phyloP scores from a whole-genome alignment of 805 yeast species.

The Kazachstania bromeliacearum region DNA sequence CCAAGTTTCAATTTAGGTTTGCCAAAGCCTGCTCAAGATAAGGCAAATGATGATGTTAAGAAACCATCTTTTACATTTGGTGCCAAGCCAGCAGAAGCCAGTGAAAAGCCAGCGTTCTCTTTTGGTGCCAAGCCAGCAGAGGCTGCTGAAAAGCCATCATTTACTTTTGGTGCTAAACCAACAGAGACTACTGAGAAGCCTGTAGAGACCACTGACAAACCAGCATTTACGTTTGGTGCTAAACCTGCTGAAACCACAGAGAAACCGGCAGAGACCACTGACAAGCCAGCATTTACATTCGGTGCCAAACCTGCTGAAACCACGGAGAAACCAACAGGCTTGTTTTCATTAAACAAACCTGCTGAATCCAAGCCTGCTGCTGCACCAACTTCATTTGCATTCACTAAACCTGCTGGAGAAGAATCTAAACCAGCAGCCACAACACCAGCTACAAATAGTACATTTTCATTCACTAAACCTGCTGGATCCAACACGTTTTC shows the following conservation, averaged over 20 bases:
- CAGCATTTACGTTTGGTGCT: slow-evolving; percentile 1
- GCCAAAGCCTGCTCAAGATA: not conserved
- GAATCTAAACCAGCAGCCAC: not conserved
- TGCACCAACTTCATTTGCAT: not conserved
- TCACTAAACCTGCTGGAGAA: not conserved
- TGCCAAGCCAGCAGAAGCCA: slow-evolving; percentile 1
- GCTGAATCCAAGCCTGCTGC: not conserved
- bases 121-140: slow-evolving; percentile 1
- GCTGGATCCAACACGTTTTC: slow-evolving; percentile 4
- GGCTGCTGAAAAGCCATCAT: not conserved
- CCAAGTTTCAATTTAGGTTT: slow-evolving; percentile 4
- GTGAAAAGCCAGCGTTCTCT: slow-evolving; percentile 1
- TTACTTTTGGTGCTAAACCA: not conserved
- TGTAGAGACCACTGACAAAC: not conserved
- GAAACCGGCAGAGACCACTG: not conserved
- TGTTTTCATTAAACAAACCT: not conserved
- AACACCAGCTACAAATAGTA: not conserved
- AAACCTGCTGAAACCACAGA: not conserved
- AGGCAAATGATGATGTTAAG: not conserved
- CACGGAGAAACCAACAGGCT: not conserved
- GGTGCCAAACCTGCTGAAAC: not conserved
- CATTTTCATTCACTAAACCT: slow-evolving; percentile 6
- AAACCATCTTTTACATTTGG: slow-evolving; percentile 11
- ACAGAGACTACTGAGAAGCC: not conserved
- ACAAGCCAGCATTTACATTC: slow-evolving; percentile 10